A percentile compares a stretch with the other conserved stretches of the same genome.
Conservation (phyloP, 306 rosid species). For the Quercus rubra region DNA sequence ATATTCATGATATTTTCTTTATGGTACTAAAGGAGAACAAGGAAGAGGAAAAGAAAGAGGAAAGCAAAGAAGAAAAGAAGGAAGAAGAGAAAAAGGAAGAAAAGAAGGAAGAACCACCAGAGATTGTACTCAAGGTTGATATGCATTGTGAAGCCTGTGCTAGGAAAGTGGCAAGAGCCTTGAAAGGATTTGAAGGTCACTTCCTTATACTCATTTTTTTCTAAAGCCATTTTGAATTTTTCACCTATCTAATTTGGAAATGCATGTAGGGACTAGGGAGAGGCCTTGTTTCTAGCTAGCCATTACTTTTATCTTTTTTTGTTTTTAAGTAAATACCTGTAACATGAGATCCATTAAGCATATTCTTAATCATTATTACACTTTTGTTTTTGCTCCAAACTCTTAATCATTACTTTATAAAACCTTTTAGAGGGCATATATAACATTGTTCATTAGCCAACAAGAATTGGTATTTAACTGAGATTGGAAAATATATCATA, state of each 20-base stretch:
- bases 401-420: no score
- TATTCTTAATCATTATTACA: no score
- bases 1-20: not conserved
- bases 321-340: no score
- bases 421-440: no score
- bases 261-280: not conserved
- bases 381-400: no score
- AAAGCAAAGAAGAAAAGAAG: constrained; percentile 33
- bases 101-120: constrained; percentile 48
- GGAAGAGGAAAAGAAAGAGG: constrained; percentile 35
- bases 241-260: not conserved
- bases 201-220: not conserved
- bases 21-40: constrained; percentile 36
- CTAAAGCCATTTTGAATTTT: not conserved
- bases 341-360: no score
- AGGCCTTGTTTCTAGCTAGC: not conserved
- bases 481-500: no score
- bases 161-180: constrained; percentile 80
- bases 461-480: no score
- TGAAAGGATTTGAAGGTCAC: constrained; percentile 88
- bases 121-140: constrained; percentile 84
- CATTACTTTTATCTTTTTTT: not conserved
- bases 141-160: constrained; percentile 99
- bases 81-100: constrained; percentile 27
- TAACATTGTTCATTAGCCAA: no score